Evolutionary conservation across 345 rosid genomes (phyloP).

Genomic region (Pelargonium nanum): DNA sequence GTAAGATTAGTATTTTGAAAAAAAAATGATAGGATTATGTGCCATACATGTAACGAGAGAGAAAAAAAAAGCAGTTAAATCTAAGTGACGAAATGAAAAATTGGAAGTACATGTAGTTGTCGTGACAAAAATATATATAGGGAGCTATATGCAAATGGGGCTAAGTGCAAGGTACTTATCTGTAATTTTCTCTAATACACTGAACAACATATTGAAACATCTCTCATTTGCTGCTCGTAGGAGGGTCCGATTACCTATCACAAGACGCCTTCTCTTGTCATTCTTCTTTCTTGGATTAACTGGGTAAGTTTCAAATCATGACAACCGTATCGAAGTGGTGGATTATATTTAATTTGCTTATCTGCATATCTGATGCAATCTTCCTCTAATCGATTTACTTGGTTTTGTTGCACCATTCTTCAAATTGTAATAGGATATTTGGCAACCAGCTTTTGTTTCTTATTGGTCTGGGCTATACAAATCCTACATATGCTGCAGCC

Average conservation of each 20-base stretch:
- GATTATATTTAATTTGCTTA: background rate
- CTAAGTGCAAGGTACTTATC: too few species aligned
- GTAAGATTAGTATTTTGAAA: constrained; percentile 1
- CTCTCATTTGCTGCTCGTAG: constrained; percentile 35
- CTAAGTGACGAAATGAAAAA: too few species aligned
- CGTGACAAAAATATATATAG: too few species aligned
- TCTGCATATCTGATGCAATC: too few species aligned
- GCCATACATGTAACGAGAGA: too few species aligned
- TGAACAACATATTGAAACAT: background rate
- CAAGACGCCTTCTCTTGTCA: constrained; percentile 47
- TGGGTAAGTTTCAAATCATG: constrained; percentile 43
- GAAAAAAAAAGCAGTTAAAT: too few species aligned
- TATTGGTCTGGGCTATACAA: constrained; percentile 87
- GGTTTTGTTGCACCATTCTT: background rate
- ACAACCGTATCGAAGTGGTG: background rate
- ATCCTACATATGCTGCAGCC: constrained; percentile 98
- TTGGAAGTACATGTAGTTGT: too few species aligned
- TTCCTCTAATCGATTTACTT: too few species aligned
- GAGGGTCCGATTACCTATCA: constrained; percentile 66
- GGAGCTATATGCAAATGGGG: too few species aligned
- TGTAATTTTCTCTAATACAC: background rate
- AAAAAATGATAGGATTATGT: too few species aligned
- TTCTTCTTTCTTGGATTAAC: constrained; percentile 83
- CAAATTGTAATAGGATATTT: constrained; percentile 55
- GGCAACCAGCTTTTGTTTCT: constrained; percentile 96